Conservation (phyloP, 2,329 filamentous ascomycete species). For the Magnaporthiopsis poae region DNA sequence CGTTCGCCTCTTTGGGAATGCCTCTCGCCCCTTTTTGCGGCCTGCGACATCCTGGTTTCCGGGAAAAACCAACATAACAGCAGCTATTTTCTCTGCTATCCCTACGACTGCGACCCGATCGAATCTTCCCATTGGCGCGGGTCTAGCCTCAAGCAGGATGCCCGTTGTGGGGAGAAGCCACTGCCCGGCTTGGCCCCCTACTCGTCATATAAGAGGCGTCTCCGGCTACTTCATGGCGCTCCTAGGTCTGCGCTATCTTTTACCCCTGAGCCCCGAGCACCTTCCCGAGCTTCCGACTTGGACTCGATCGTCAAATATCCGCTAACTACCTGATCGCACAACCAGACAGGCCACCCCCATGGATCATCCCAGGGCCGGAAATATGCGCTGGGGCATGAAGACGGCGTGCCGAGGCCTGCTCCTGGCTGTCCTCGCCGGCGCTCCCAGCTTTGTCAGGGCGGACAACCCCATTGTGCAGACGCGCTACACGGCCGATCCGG, state of each 20-base stretch:
- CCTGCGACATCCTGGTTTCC: too few species aligned
- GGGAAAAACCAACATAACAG: neutral
- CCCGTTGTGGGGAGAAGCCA: neutral
- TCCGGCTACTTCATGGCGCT: too few species aligned
- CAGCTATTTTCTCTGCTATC: neutral
- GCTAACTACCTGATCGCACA: neutral
- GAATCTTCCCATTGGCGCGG: neutral
- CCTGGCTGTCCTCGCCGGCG: neutral
- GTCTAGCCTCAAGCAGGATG: neutral
- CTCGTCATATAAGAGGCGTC: too few species aligned
- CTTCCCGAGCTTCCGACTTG: neutral
- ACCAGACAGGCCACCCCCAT: neutral
- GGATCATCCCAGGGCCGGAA: neutral
- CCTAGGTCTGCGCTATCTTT: too few species aligned
- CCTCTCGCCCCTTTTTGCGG: too few species aligned
- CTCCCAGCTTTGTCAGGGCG: neutral
- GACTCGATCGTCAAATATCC: neutral
- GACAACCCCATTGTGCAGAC: constrained; percentile 13
- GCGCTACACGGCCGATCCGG: constrained; percentile 17
- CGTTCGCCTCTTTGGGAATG: too few species aligned
- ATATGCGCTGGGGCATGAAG: neutral
- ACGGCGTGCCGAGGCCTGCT: neutral
- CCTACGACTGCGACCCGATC: too few species aligned
- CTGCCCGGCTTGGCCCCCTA: too few species aligned
- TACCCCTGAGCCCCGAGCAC: neutral